phyloP scores from a whole-genome alignment of 176 grass and related monocot genomes.

The Avena eriantha region DNA sequence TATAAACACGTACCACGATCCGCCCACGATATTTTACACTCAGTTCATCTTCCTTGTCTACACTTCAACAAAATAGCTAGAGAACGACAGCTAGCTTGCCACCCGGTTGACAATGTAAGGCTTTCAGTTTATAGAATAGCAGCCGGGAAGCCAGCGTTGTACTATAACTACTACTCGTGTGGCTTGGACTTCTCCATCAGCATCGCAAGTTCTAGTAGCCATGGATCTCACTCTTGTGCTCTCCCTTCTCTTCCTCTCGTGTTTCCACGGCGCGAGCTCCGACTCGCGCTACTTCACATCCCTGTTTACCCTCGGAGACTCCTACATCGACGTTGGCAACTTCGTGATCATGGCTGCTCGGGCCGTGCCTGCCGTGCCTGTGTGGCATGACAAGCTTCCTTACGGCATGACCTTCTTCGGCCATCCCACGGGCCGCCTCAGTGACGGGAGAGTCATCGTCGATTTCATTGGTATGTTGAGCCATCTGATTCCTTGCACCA shows the following conservation, averaged over 20 bases:
- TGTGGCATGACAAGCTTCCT: slow-evolving; percentile 42
- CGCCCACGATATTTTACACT: too few relatives aligned
- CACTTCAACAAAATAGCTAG: background rate
- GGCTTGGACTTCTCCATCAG: background rate
- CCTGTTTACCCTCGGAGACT: slow-evolving; percentile 61
- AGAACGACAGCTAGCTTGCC: background rate
- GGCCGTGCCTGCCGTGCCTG: background rate
- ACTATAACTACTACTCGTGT: background rate
- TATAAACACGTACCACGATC: too few relatives aligned
- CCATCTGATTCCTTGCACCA: background rate
- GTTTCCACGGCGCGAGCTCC: background rate
- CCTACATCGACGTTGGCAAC: slow-evolving; percentile 68
- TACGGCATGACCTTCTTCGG: slow-evolving; percentile 61
- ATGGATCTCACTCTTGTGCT: slow-evolving; percentile 17
- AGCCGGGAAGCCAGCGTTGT: background rate
- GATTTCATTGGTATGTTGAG: slow-evolving; percentile 56
- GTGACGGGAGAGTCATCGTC: slow-evolving; percentile 47
- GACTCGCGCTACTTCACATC: slow-evolving; percentile 27
- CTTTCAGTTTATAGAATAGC: background rate
- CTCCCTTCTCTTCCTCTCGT: slow-evolving; percentile 20
- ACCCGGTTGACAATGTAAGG: background rate
- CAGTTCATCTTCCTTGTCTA: background rate
- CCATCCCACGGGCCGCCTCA: slow-evolving; percentile 46
- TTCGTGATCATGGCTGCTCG: slow-evolving; percentile 17
- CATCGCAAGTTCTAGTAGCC: background rate